Conservation (phyloP, 192 early-diverging fungal genomes). For the Jimgerdemannia flammicorona region DNA sequence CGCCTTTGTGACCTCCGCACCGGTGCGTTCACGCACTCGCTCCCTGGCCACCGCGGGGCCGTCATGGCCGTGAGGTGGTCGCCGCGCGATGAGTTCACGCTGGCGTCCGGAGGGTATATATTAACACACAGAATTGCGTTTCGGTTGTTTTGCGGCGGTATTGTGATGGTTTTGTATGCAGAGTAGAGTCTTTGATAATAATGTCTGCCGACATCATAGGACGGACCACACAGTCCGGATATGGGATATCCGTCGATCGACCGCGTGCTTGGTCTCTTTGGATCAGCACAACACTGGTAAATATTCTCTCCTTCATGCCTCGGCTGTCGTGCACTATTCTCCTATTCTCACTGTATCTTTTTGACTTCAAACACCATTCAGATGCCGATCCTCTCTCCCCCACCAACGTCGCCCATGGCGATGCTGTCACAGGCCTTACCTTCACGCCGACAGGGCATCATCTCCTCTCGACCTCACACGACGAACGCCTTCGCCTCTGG, state of each 20-base stretch:
- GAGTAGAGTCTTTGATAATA: too few relatives aligned
- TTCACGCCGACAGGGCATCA: conserved; percentile 60
- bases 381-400: conserved; percentile 21
- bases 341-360: background rate
- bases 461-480: conserved; percentile 56
- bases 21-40: conserved; percentile 51
- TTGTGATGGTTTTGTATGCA: too few relatives aligned
- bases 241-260: conserved; percentile 85
- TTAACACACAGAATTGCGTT: background rate
- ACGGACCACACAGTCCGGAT: conserved; percentile 62
- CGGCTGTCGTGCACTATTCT: background rate
- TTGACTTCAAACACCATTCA: background rate
- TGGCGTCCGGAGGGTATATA: conserved; percentile 70
- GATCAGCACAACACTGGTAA: conserved; percentile 54
- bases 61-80: conserved; percentile 72
- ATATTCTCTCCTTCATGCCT: background rate
- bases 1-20: conserved; percentile 76
- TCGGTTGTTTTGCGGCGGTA: too few relatives aligned
- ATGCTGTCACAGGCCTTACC: conserved; percentile 58
- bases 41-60: conserved; percentile 58
- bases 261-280: conserved; percentile 56
- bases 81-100: conserved; percentile 57
- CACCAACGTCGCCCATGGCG: conserved; percentile 48
- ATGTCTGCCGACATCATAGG: conserved; percentile 25
- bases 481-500: conserved; percentile 66